These are phyloP conservation scores for Aureobasidium sp. DNA, from an alignment of 2,329 filamentous ascomycete species.

Conservation along the genomic window DNA sequence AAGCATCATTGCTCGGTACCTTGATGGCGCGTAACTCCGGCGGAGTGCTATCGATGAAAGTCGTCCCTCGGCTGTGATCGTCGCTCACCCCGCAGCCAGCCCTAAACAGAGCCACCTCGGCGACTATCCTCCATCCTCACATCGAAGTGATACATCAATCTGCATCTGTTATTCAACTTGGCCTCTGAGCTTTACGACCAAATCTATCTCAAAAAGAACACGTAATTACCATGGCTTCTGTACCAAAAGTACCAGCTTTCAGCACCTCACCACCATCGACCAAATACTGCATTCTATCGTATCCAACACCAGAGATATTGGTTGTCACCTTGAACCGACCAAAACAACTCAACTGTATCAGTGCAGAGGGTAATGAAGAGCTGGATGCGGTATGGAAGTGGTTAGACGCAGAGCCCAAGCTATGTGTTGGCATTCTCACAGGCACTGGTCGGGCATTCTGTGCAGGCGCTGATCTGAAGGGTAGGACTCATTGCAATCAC, in stretches of 20 bases:
- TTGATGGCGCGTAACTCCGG: neutral
- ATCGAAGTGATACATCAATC: neutral
- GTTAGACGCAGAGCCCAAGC: conserved; percentile 36
- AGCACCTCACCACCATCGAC: conserved; percentile 22
- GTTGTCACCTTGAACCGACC: conserved; percentile 38
- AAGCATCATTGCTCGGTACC: neutral
- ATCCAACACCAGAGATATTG: conserved; percentile 34
- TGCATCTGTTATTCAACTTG: neutral
- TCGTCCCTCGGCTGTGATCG: conserved; percentile 13
- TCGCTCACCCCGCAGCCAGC: conserved; percentile 12
- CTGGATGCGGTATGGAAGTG: conserved; percentile 36
- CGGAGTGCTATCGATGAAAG: neutral
- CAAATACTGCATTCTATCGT: conserved; percentile 34
- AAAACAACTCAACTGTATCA: conserved; percentile 40
- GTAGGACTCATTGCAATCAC: conserved; percentile 23
- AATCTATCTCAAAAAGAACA: neutral
- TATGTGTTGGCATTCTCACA: conserved; percentile 38
- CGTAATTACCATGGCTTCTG: neutral
- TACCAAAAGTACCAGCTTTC: neutral
- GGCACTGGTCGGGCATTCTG: conserved; percentile 40
- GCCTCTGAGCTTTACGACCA: neutral
- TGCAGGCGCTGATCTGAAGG: conserved; percentile 41
- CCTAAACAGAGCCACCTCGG: conserved; percentile 12
- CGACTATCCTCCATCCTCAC: neutral
- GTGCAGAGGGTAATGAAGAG: conserved; percentile 34